These are phyloP conservation scores for Phytophthora brassicae DNA, from an alignment of 352 stramenopile species.

Conservation along the genomic window DNA sequence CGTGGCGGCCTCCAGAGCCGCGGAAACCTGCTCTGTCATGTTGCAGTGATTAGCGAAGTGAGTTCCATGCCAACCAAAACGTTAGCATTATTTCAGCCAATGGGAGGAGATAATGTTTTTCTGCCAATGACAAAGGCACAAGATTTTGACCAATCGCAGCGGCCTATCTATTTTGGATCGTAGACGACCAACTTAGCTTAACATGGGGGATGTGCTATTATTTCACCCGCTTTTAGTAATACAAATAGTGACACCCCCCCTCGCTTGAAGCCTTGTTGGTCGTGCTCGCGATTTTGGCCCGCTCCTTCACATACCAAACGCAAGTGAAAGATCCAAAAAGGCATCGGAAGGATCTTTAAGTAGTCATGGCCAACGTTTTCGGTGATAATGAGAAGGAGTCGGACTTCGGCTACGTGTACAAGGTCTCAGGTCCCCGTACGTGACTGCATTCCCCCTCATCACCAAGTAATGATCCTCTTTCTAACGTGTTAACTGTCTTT, in stretches of 20 bases:
- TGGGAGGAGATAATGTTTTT: background rate
- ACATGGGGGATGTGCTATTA: conserved; percentile 3
- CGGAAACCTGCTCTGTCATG: conserved; percentile 29
- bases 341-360: conserved; percentile 23
- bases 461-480: background rate
- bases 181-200: conserved; percentile 4
- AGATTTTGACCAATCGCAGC: background rate
- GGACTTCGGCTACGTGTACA: conserved; percentile 99
- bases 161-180: conserved; percentile 21
- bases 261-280: conserved; percentile 30
- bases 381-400: conserved; percentile 87
- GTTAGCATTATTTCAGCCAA: conserved; percentile 28
- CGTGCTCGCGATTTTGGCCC: background rate
- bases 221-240: conserved; percentile 23
- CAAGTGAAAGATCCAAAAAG: conserved; percentile 51
- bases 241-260: conserved; percentile 1
- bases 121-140: background rate
- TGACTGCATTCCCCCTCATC: conserved; percentile 9
- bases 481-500: conserved; percentile 1
- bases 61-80: conserved; percentile 49
- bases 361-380: conserved; percentile 79
- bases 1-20: conserved; percentile 20
- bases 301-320: conserved; percentile 23
- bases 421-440: conserved; percentile 97
- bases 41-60: conserved; percentile 11